Percentiles rank a stretch among this genome's conserved stretches.
phyloP scores from a whole-genome alignment of 2,329 filamentous ascomycete species.

The Pezicula neosporulosa region DNA sequence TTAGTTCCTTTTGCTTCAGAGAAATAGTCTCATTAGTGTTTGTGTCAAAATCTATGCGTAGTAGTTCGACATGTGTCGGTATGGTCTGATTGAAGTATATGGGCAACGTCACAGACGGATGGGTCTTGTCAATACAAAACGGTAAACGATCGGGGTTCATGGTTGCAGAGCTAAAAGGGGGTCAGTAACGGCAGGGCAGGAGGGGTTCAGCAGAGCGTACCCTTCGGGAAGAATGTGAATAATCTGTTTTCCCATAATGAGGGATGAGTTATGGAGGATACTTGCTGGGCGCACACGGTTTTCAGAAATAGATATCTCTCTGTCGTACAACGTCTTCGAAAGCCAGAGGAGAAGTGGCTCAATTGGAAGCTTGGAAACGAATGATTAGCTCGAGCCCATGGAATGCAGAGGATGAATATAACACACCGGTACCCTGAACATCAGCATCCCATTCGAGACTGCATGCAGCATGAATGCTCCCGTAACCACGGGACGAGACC shows the following conservation, averaged over 20 bases:
- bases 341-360: slow-evolving; percentile 69
- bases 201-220: slow-evolving; percentile 34
- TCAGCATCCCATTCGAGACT: slow-evolving; percentile 76
- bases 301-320: slow-evolving; percentile 91
- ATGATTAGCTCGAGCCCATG: slow-evolving; percentile 9
- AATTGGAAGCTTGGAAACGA: slow-evolving; percentile 58
- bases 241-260: slow-evolving; percentile 95
- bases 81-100: slow-evolving; percentile 92
- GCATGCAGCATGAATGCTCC: slow-evolving; percentile 70
- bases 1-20: slow-evolving; percentile 70
- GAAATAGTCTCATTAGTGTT: slow-evolving; percentile 76
- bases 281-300: slow-evolving; percentile 82
- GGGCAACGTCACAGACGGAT: slow-evolving; percentile 63
- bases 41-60: slow-evolving; percentile 81
- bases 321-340: slow-evolving; percentile 82
- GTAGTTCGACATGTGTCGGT: slow-evolving; percentile 83
- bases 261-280: slow-evolving; percentile 86
- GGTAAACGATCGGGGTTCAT: slow-evolving; percentile 79
- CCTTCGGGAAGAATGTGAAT: slow-evolving; percentile 97
- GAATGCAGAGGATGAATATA: neutral
- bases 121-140: slow-evolving; percentile 72
- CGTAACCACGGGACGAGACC: slow-evolving; percentile 72
- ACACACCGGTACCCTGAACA: slow-evolving; percentile 83
- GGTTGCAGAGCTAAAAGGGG: slow-evolving; percentile 63
- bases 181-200: slow-evolving; percentile 3